Evolutionary conservation across 257 asterid species (phyloP).

Genomic region (Marsdenia floribunda): DNA sequence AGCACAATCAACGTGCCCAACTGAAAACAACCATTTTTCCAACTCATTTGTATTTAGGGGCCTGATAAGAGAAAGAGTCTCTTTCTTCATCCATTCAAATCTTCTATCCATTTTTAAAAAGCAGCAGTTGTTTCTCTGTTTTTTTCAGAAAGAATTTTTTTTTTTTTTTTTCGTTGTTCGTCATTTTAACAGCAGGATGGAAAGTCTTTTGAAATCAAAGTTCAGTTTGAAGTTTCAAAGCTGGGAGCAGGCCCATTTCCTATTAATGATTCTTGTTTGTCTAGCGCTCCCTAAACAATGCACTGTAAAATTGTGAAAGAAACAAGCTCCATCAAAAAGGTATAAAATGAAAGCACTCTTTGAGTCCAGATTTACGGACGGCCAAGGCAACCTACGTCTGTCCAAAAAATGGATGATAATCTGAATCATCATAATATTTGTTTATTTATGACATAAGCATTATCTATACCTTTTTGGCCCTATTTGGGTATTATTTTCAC

Average conservation of each 20-base stretch:
- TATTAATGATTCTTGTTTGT: background rate
- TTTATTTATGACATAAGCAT: background rate
- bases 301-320: background rate
- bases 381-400: background rate
- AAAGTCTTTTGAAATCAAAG: background rate
- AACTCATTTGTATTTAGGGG: no score
- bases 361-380: background rate
- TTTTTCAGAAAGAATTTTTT: background rate
- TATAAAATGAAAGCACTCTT: background rate
- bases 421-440: background rate
- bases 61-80: background rate
- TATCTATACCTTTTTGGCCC: background rate
- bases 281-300: background rate
- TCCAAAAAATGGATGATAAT: background rate
- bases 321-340: background rate
- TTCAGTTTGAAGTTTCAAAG: background rate
- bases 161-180: background rate
- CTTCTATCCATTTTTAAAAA: background rate
- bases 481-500: background rate
- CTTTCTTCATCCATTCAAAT: background rate
- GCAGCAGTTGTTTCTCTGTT: background rate
- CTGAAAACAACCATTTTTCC: no score
- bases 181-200: background rate
- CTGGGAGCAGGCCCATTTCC: background rate
- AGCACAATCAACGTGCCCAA: no score